Conservation (phyloP, 2,329 filamentous ascomycete species). For the Colletotrichum horii region DNA sequence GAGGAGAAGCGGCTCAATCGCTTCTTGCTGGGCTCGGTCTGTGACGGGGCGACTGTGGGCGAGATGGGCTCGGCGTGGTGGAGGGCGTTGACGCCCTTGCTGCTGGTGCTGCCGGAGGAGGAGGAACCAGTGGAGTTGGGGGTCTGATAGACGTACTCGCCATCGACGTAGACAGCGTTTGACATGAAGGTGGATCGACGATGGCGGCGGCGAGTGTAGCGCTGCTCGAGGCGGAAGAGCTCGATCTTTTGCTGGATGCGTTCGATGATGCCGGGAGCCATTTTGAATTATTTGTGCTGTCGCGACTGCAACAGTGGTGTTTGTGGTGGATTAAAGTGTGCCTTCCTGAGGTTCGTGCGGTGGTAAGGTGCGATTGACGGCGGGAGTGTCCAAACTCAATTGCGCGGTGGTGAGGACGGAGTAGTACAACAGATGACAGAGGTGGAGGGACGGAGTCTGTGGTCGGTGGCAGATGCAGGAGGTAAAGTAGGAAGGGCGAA, state of each 20-base stretch:
- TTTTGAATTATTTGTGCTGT: slow-evolving; percentile 24
- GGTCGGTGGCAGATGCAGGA: not conserved
- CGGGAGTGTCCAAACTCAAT: not conserved
- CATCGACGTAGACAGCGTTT: slow-evolving; percentile 91
- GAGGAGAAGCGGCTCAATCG: slow-evolving; percentile 59
- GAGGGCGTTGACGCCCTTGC: slow-evolving; percentile 40
- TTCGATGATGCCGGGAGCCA: slow-evolving; percentile 60
- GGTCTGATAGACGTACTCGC: slow-evolving; percentile 87
- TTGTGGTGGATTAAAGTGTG: not conserved
- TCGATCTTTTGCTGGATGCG: slow-evolving; percentile 76
- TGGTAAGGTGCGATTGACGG: not conserved
- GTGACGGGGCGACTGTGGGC: slow-evolving; percentile 27
- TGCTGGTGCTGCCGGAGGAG: slow-evolving; percentile 42
- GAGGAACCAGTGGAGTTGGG: slow-evolving; percentile 65
- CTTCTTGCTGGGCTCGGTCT: slow-evolving; percentile 45
- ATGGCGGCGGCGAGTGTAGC: slow-evolving; percentile 86
- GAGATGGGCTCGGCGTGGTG: slow-evolving; percentile 37
- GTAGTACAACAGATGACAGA: slow-evolving; percentile 4
- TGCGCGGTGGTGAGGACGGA: not conserved
- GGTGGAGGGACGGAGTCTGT: not conserved
- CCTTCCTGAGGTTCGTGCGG: not conserved
- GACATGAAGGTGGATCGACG: slow-evolving; percentile 89
- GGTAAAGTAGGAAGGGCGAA: not conserved
- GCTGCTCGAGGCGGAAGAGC: slow-evolving; percentile 93
- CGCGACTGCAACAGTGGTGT: not conserved